These are phyloP conservation scores for Coprinopsis sp. DNA, from an alignment of 768 basidiomycete species.

Conservation along the genomic window DNA sequence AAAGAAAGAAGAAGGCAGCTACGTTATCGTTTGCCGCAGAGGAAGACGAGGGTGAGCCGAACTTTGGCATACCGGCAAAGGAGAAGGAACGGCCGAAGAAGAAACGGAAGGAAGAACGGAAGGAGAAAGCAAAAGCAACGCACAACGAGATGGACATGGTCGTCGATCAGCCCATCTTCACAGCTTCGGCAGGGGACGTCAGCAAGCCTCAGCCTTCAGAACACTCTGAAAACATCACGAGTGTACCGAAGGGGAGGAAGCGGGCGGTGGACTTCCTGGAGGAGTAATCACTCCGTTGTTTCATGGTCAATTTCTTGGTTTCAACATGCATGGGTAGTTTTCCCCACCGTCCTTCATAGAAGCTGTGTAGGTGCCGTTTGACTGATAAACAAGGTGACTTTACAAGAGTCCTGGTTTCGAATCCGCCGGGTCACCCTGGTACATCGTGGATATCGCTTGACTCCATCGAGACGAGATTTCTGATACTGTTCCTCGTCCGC, in stretches of 20 bases:
- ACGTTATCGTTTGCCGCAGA: conserved; percentile 79
- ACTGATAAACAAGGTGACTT: too few relatives aligned
- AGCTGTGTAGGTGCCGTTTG: too few relatives aligned
- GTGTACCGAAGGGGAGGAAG: conserved; percentile 46
- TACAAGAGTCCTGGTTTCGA: too few relatives aligned
- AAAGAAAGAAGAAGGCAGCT: conserved; percentile 39
- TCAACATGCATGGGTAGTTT: too few relatives aligned
- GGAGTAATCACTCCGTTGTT: neutral
- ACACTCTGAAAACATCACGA: neutral
- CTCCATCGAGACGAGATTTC: too few relatives aligned
- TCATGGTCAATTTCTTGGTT: neutral
- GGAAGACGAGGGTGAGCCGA: conserved; percentile 44
- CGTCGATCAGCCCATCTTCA: conserved; percentile 55
- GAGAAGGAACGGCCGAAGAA: conserved; percentile 39
- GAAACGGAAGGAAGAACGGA: conserved; percentile 39
- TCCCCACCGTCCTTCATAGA: too few relatives aligned
- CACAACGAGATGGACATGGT: conserved; percentile 57
- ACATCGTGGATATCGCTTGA: too few relatives aligned
- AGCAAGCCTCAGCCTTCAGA: neutral
- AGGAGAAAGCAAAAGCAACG: conserved; percentile 27
- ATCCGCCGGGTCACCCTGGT: too few relatives aligned
- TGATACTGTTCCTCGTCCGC: too few relatives aligned
- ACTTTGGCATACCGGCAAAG: conserved; percentile 23
- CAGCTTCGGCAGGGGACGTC: conserved; percentile 22
- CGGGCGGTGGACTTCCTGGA: conserved; percentile 76